Evolutionary conservation across 768 basidiomycete genomes (phyloP).

Genomic region (Amanita rubescens): DNA sequence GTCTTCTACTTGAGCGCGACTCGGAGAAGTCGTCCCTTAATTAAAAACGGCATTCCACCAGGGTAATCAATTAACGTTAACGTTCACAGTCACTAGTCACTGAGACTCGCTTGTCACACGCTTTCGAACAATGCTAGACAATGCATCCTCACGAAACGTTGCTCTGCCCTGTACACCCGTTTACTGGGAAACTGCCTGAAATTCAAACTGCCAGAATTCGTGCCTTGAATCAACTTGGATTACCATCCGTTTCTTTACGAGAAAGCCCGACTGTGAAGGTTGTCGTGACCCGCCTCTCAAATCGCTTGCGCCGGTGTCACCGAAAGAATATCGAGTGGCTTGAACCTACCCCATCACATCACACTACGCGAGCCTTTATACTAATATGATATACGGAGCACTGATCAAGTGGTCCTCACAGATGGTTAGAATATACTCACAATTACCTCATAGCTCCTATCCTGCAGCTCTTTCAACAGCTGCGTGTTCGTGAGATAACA

Average conservation of each 20-base stretch:
- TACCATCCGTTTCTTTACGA: conserved; percentile 4
- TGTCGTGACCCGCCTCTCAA: conserved; percentile 5
- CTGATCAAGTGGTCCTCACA: neutral
- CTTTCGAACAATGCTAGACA: neutral
- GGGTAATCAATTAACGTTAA: no score
- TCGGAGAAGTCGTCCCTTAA: no score
- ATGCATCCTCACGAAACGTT: conserved; percentile 8
- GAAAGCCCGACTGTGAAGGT: conserved; percentile 5
- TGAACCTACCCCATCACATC: conserved; percentile 4
- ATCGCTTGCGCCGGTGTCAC: conserved; percentile 5
- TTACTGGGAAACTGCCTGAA: conserved; percentile 7
- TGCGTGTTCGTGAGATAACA: neutral
- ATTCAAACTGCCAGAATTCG: neutral
- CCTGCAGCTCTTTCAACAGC: conserved; percentile 11
- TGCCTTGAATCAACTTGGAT: neutral
- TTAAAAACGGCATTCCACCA: no score
- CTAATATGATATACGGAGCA: neutral
- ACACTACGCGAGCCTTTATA: conserved; percentile 3
- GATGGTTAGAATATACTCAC: conserved; percentile 4
- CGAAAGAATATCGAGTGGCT: conserved; percentile 7
- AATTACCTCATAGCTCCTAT: conserved; percentile 9
- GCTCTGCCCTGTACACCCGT: conserved; percentile 8
- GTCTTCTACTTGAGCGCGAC: no score
- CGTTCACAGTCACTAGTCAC: no score
- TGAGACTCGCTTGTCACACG: neutral